These are phyloP conservation scores for Tylopilus subfusipes DNA, from an alignment of 768 basidiomycete genomes.

Conservation along the genomic window DNA sequence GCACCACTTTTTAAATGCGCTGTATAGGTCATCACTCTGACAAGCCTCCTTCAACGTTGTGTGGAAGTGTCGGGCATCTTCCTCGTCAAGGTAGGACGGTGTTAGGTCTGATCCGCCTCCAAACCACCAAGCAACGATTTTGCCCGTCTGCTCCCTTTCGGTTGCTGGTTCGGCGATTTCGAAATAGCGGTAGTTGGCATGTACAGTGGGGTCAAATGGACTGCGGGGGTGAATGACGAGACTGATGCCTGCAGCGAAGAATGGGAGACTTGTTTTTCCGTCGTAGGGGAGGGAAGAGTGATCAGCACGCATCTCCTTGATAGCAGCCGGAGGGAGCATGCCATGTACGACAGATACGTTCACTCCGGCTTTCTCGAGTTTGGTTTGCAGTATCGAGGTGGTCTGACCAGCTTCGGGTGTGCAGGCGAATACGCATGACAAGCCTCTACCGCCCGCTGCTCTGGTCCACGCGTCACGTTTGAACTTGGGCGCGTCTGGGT, in stretches of 20 bases:
- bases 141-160: slow-evolving; percentile 38
- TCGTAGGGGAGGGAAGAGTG: slow-evolving; percentile 72
- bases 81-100: slow-evolving; percentile 85
- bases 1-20: slow-evolving; percentile 90
- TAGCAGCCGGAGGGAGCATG: slow-evolving; percentile 79
- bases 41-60: slow-evolving; percentile 69
- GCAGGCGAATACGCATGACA: slow-evolving; percentile 77
- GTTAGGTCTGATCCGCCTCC: slow-evolving; percentile 96
- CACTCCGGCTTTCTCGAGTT: slow-evolving; percentile 94
- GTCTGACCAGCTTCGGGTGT: slow-evolving; percentile 30
- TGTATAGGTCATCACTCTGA: slow-evolving; percentile 68
- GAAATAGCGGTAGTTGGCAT: slow-evolving; percentile 97
- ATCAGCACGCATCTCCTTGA: slow-evolving; percentile 93
- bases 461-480: slow-evolving; percentile 80
- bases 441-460: slow-evolving; percentile 63
- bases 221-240: slow-evolving; percentile 93
- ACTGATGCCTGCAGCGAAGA: slow-evolving; percentile 90
- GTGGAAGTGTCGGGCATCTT: slow-evolving; percentile 89
- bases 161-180: slow-evolving; percentile 66
- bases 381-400: slow-evolving; percentile 39
- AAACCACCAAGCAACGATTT: slow-evolving; percentile 94
- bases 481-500: slow-evolving; percentile 67
- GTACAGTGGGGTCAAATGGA: slow-evolving; percentile 90
- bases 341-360: slow-evolving; percentile 94
- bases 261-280: slow-evolving; percentile 65